phyloP scores from a whole-genome alignment of 2,329 filamentous ascomycete species.

The Amesomyces nigricolor region DNA sequence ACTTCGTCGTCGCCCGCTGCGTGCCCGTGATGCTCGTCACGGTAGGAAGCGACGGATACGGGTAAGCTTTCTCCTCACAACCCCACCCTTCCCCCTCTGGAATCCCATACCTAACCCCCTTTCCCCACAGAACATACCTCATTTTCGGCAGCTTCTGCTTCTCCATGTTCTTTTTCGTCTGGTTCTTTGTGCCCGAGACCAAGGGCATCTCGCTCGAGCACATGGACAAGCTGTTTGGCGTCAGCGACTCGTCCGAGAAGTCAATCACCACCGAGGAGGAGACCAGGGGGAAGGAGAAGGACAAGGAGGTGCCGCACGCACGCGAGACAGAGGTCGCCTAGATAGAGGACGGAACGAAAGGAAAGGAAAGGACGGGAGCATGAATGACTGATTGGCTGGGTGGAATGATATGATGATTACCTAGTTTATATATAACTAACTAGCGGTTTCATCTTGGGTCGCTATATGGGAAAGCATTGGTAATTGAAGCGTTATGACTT shows the following conservation, averaged over 20 bases:
- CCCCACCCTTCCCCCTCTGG: background rate
- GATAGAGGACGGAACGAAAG: background rate
- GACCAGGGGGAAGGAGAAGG: background rate
- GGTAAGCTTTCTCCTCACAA: constrained; percentile 12
- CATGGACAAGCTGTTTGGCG: constrained; percentile 29
- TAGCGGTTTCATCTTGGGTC: too few species aligned
- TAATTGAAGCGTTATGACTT: too few species aligned
- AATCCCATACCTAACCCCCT: constrained; percentile 21
- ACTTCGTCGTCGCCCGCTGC: constrained; percentile 60
- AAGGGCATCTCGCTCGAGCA: constrained; percentile 44
- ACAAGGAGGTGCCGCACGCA: constrained; percentile 9
- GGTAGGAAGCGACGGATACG: constrained; percentile 35
- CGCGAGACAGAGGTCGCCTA: constrained; percentile 12
- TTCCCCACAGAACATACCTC: constrained; percentile 44
- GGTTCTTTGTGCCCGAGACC: constrained; percentile 59
- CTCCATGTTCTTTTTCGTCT: constrained; percentile 57
- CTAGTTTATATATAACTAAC: too few species aligned
- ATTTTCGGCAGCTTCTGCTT: constrained; percentile 61
- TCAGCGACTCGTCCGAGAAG: constrained; percentile 23
- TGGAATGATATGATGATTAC: too few species aligned
- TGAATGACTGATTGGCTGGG: too few species aligned
- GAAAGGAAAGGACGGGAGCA: too few species aligned
- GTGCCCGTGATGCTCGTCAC: constrained; percentile 58
- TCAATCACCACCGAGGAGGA: constrained; percentile 8
- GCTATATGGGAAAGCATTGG: too few species aligned